These are phyloP conservation scores for Fomitopsis schrenkii DNA, from an alignment of 1,284 basidiomycete genomes.

Conservation along the genomic window DNA sequence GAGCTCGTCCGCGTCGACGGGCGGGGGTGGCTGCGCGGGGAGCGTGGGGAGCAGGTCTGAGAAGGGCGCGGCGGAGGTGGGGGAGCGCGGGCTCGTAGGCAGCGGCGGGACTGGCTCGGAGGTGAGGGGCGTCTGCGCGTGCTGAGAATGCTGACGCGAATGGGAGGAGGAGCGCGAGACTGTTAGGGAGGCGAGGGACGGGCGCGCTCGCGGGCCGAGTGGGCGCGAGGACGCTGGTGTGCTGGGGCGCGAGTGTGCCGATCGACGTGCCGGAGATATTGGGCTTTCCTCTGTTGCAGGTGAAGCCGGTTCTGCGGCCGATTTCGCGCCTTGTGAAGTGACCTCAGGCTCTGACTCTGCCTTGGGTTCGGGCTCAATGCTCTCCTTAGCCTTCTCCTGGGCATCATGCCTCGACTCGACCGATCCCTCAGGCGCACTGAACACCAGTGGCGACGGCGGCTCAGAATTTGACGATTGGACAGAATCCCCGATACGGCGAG, in stretches of 20 bases:
- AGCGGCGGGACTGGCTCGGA: constrained; percentile 5
- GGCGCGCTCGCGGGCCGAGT: not conserved
- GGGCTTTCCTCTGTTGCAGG: not conserved
- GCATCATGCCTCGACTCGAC: not conserved
- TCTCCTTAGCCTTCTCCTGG: not conserved
- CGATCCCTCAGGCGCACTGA: not conserved
- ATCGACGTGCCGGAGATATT: not conserved
- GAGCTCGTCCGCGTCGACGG: not conserved
- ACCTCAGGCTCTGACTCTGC: not conserved
- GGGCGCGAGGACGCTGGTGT: not conserved
- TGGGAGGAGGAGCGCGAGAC: constrained; percentile 10
- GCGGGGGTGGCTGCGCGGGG: constrained; percentile 1
- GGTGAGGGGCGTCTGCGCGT: constrained; percentile 7
- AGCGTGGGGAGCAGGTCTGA: constrained; percentile 6
- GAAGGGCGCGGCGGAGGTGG: constrained; percentile 14
- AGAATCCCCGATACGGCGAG: constrained; percentile 14
- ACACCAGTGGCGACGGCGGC: constrained; percentile 6
- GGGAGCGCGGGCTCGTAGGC: constrained; percentile 7
- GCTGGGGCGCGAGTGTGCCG: not conserved
- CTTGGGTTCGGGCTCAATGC: not conserved
- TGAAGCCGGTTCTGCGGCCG: not conserved
- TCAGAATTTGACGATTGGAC: constrained; percentile 15
- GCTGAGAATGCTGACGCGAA: constrained; percentile 7
- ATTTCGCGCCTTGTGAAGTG: not conserved
- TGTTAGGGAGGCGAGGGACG: constrained; percentile 8